Evolutionary conservation across 164 flowering plant species (phyloP), one percentile per base, ranked within the genome.

Genomic region (Kingdonia uniflora): DNA sequence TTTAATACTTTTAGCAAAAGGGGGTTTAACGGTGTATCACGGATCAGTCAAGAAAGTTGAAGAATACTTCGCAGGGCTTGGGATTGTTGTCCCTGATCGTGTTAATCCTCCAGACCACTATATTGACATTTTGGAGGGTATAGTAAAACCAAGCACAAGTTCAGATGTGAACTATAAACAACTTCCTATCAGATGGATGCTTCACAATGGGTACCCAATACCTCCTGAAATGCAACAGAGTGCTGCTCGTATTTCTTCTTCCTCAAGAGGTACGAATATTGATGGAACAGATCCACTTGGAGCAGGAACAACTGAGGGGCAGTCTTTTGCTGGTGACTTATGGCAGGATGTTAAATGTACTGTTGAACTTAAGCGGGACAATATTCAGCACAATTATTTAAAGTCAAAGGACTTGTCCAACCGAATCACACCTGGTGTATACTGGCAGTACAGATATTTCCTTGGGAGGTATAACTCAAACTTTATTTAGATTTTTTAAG

Each of bases 131-230:
- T 62, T 91, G 69, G 98, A 91, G 69, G 96, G 98, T 49, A 80
- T 92, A 42, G 74, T 77, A 19, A 87, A 87, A 60, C 80, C 77
- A 29, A 74, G 62, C 55, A 46, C 67, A 48, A 71, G 62, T 46
- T 16, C 80, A 42, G 77, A 64, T 21, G 69, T 82, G 37, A 73
- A 53, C 25, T 60, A 52, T 51, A 77, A 76, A 62, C 81, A 88
- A 42, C 98, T 92, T 60, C 98, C 98, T 21, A 67, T 88, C 20
- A 78, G 84, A 74, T 92, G 98, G 98, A 85, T 92, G 98, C 79
- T 84, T 64, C 94, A 88, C 54, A 92, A 84, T 55, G 94, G 96
- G 26, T 92, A 92, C 55, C 75, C 76, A 22, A 76, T 92, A 56
- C 98, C 98, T 12, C 79, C 77, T 35, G 96, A 88, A 55, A 80